A percentile compares a stretch with the other conserved stretches of the same genome.
These are phyloP conservation scores for Pythium phragmitis DNA, from an alignment of 352 stramenopile genomes.

Conservation along the genomic window DNA sequence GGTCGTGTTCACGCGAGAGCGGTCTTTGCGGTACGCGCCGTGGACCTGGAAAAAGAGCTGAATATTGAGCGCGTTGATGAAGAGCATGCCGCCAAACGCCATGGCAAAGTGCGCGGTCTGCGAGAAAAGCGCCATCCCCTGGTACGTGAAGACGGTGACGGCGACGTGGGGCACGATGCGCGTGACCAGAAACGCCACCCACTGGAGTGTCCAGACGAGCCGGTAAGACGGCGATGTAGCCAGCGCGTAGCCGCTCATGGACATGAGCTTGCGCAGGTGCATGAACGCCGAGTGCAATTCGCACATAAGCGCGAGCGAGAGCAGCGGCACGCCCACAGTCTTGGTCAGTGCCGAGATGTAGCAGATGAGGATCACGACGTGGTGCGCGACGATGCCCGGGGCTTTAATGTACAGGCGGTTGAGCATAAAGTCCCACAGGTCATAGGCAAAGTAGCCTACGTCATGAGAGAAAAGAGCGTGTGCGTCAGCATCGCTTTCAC, in stretches of 20 bases:
- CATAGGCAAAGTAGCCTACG: constrained; percentile 74
- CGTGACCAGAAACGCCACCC: constrained; percentile 44
- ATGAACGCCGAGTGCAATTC: constrained; percentile 81
- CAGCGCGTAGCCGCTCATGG: constrained; percentile 56
- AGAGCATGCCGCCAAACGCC: constrained; percentile 73
- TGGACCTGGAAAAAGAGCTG: constrained; percentile 61
- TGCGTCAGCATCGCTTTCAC: not conserved
- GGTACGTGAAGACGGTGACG: constrained; percentile 50
- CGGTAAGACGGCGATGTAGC: constrained; percentile 30
- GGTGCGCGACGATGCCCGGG: constrained; percentile 64
- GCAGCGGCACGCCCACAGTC: constrained; percentile 66
- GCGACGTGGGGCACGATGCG: constrained; percentile 44
- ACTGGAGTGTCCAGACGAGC: constrained; percentile 59
- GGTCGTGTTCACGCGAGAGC: constrained; percentile 5
- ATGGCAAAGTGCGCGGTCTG: constrained; percentile 54
- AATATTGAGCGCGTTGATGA: constrained; percentile 69
- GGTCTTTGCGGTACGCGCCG: constrained; percentile 56
- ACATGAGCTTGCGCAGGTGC: constrained; percentile 72
- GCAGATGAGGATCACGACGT: constrained; percentile 79
- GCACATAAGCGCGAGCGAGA: constrained; percentile 69
- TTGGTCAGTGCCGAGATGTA: constrained; percentile 78
- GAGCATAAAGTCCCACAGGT: constrained; percentile 77
- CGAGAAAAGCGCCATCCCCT: constrained; percentile 38
- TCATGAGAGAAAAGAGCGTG: not conserved
- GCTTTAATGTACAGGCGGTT: constrained; percentile 73